These are phyloP conservation scores for Penicillium atrosanguineum DNA, from an alignment of 495 filamentous ascomycete genomes.

Conservation along the genomic window DNA sequence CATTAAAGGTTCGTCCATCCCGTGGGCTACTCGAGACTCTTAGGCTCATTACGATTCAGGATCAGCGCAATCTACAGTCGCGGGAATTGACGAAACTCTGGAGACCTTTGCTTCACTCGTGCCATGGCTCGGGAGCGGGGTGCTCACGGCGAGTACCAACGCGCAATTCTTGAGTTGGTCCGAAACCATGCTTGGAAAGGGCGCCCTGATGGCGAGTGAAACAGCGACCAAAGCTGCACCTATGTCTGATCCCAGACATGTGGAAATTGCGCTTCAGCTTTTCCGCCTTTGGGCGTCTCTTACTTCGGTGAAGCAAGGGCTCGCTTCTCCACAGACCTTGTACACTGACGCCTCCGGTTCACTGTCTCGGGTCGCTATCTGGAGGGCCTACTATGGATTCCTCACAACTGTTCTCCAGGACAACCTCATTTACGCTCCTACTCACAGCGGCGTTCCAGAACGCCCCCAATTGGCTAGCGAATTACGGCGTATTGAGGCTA, in stretches of 20 bases:
- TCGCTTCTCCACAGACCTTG: slow-evolving; percentile 46
- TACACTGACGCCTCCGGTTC: slow-evolving; percentile 17
- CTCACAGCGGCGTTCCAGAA: slow-evolving; percentile 31
- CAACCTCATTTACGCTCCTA: slow-evolving; percentile 32
- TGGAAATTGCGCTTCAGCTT: slow-evolving; percentile 36
- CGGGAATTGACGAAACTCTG: slow-evolving; percentile 54
- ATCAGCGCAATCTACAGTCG: slow-evolving; percentile 58
- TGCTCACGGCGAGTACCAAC: slow-evolving; percentile 24
- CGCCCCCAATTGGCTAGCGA: slow-evolving; percentile 67
- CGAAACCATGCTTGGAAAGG: slow-evolving; percentile 69
- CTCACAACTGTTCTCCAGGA: slow-evolving; percentile 58
- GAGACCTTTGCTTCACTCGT: slow-evolving; percentile 61
- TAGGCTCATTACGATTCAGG: slow-evolving; percentile 33
- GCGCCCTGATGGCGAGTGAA: slow-evolving; percentile 63
- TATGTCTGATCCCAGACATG: slow-evolving; percentile 23
- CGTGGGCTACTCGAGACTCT: neutral
- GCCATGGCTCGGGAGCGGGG: slow-evolving; percentile 51
- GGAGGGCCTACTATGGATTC: slow-evolving; percentile 76
- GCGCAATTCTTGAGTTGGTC: slow-evolving; percentile 70
- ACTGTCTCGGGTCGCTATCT: slow-evolving; percentile 45
- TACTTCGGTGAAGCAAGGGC: slow-evolving; percentile 33
- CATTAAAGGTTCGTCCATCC: slow-evolving; percentile 55
- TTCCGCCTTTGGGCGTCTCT: slow-evolving; percentile 43
- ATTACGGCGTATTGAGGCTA: slow-evolving; percentile 68
- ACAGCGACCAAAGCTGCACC: slow-evolving; percentile 42